Evolutionary conservation across 2,329 filamentous ascomycete species (phyloP), one percentile per base, ranked within the genome.

Genomic region (Fusarium setosum): DNA sequence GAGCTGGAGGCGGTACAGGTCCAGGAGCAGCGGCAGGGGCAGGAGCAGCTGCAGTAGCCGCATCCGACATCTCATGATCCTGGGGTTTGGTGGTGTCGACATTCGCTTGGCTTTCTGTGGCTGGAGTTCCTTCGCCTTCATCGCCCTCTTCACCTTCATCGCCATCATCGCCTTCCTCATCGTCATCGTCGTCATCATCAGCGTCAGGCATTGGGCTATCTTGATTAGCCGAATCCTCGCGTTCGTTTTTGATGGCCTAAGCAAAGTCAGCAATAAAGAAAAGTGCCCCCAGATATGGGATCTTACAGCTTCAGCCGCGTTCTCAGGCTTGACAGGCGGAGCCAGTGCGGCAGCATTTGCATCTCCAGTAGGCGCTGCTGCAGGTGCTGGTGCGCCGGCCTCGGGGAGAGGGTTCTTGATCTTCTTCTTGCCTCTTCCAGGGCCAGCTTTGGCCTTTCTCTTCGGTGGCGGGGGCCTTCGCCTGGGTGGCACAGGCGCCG

Each of bases 401-500:
- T 75, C 72, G 2, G 79, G 78, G 12, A 80, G 61, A 15, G 79
- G 79, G 69, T 82, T 74, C 75, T 90, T 93, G 78, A 90, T 92
- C 85, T 92, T 94, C 84, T 91, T 95, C 63, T 88, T 86, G 15
- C 92, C 92, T 63, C 93, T 88, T 8, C 93, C 93, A 32, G 92
- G 89, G 0, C 92, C 84, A 24, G 79, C 91, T 76, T 92, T 94
- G 45, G 86, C 83, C 82, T 95, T 97, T 76, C 92, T 90, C 76
- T 93, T 94, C 0, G 92, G 92, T 1, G 92, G 91, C 24, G 90
- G 90, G 0, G 90, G 90, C 61, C 90, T 88, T 73, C 90, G 87
- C 73, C 82, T 80, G n/a, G 73, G 76, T 3, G 82, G 80, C 2
- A 82, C 80, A 4, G 77, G 70, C 20, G 75, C 75, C 4, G 74